Evolutionary conservation across 1,284 basidiomycete genomes (phyloP).

Genomic region (Polyporus tsugae): DNA sequence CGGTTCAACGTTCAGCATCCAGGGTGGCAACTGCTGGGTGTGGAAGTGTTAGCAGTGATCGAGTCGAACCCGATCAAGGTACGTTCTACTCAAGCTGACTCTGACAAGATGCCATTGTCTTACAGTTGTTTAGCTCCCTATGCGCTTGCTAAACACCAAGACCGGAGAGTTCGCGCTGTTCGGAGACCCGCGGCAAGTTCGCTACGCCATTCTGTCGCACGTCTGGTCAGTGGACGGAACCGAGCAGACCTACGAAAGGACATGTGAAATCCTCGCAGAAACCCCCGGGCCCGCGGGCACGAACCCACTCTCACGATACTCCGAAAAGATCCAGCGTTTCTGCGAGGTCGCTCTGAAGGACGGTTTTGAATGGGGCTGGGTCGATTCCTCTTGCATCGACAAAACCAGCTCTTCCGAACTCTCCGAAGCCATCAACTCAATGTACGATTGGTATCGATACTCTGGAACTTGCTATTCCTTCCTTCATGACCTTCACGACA

Average conservation of each 20-base stretch:
- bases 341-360: slow-evolving; percentile 14
- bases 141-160: slow-evolving; percentile 8
- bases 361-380: slow-evolving; percentile 15
- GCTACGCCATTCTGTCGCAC: slow-evolving; percentile 12
- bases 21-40: not conserved
- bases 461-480: slow-evolving; percentile 12
- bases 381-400: slow-evolving; percentile 14
- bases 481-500: slow-evolving; percentile 18
- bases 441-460: slow-evolving; percentile 17
- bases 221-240: slow-evolving; percentile 4
- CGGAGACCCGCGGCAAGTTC: not conserved
- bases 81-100: not conserved
- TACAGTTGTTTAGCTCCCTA: not conserved
- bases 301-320: not conserved
- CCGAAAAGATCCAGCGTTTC: slow-evolving; percentile 10
- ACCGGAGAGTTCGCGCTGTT: slow-evolving; percentile 8
- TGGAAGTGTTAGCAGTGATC: not conserved
- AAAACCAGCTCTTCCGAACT: slow-evolving; percentile 21
- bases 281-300: not conserved
- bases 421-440: slow-evolving; percentile 19
- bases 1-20: not conserved
- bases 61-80: not conserved
- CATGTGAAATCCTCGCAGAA: not conserved
- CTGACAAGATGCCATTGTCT: not conserved
- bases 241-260: slow-evolving; percentile 1